Conservation (phyloP, 1,284 basidiomycete species). For the Apiotrichum domesticum region DNA sequence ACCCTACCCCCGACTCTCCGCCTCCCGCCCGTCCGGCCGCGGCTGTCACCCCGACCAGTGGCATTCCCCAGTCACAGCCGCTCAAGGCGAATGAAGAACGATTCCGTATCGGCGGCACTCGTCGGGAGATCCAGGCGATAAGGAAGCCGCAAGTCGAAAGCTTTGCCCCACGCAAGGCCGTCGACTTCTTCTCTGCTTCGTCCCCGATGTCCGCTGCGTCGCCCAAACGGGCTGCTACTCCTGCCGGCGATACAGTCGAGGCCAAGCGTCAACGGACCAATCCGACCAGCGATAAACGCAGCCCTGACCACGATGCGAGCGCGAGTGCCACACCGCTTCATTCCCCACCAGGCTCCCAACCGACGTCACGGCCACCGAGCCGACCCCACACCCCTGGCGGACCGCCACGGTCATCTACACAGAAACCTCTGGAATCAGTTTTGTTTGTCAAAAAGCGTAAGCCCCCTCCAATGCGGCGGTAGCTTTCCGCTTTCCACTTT, state of each 20-base stretch:
- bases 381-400: neutral
- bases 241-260: too few relatives aligned
- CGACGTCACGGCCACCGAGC: neutral
- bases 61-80: neutral
- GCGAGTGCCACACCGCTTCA: too few relatives aligned
- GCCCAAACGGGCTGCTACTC: neutral
- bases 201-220: neutral
- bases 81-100: neutral
- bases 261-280: too few relatives aligned
- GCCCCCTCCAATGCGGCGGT: neutral
- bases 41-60: too few relatives aligned
- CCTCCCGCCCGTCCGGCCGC: neutral
- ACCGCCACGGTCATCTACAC: neutral
- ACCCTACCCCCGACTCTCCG: slow-evolving; percentile 8
- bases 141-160: slow-evolving; percentile 13
- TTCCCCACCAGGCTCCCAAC: too few relatives aligned
- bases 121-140: neutral
- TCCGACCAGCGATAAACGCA: neutral
- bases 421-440: slow-evolving; percentile 14
- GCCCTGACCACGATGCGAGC: neutral
- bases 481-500: neutral
- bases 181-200: slow-evolving; percentile 13
- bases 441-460: slow-evolving; percentile 22
- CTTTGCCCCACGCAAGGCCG: slow-evolving; percentile 6
- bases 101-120: slow-evolving; percentile 4